A percentile compares a stretch with the other conserved stretches of the same genome.
Conservation (phyloP, 2,329 filamentous ascomycete species). For the Hypoxylon sp. region DNA sequence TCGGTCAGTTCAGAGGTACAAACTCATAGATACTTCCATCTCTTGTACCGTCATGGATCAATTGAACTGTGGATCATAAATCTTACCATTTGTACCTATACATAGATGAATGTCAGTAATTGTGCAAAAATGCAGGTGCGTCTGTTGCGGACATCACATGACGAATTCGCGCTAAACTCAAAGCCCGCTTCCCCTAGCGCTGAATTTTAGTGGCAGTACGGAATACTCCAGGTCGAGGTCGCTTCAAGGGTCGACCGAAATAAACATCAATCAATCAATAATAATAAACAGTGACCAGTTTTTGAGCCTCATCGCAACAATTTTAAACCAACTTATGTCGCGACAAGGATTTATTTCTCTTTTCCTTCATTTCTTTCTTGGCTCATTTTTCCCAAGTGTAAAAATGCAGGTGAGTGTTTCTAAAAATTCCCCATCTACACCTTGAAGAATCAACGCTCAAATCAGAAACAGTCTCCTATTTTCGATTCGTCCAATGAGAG, state of each 20-base stretch:
- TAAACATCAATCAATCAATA: no score
- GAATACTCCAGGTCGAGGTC: constrained; percentile 1
- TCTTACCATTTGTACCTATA: no score
- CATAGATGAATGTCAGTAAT: no score
- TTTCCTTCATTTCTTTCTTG: neutral
- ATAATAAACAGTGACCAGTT: neutral
- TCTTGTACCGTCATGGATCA: neutral
- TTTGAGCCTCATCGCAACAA: constrained; percentile 27
- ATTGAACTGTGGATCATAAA: no score
- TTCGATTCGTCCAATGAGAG: constrained; percentile 34
- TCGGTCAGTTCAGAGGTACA: no score
- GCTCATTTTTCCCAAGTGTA: constrained; percentile 1
- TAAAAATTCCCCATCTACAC: constrained; percentile 8
- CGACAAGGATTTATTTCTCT: neutral
- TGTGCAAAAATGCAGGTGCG: no score
- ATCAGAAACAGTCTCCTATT: constrained; percentile 11
- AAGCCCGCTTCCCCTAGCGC: neutral
- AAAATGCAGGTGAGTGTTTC: constrained; percentile 22
- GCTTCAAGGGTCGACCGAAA: constrained; percentile 9
- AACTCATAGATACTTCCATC: neutral
- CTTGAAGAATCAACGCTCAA: constrained; percentile 11
- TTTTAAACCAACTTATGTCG: constrained; percentile 11
- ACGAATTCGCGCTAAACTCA: constrained; percentile 17
- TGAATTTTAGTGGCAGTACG: neutral
- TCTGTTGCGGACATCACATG: constrained; percentile 19